These are phyloP conservation scores for Saccharomycopsis sp. DNA, from an alignment of 805 yeast species.

Conservation along the genomic window DNA sequence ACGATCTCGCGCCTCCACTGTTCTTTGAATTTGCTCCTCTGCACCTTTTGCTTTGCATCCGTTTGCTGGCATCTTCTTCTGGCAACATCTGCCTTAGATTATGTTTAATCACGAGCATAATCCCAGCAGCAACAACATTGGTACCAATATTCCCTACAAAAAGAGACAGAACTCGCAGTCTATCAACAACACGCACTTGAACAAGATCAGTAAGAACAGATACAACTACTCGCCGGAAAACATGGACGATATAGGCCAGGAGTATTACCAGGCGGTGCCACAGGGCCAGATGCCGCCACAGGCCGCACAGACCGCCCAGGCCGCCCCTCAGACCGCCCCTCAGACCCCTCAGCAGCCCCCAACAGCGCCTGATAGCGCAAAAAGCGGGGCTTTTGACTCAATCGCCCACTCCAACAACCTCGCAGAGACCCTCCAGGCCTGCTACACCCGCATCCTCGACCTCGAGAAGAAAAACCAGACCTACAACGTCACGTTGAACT, in stretches of 20 bases:
- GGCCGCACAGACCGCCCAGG: not conserved
- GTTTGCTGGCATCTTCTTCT: no score
- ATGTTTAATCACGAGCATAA: not conserved
- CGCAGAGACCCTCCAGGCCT: slow-evolving; percentile 21
- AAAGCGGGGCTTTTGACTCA: not conserved
- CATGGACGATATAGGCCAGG: not conserved
- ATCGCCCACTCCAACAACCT: slow-evolving; percentile 2
- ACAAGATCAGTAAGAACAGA: slow-evolving; percentile 7
- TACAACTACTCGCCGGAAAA: not conserved
- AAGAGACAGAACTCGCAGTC: slow-evolving; percentile 18
- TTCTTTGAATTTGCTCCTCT: no score
- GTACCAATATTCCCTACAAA: slow-evolving; percentile 2
- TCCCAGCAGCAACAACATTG: not conserved
- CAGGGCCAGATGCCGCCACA: not conserved
- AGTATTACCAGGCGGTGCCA: not conserved
- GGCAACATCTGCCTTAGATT: not conserved
- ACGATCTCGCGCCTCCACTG: no score
- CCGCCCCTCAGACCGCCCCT: not conserved
- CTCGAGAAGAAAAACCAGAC: slow-evolving; percentile 20
- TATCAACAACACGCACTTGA: slow-evolving; percentile 4
- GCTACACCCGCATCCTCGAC: slow-evolving; percentile 19
- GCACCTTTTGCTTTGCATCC: no score
- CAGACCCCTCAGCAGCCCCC: not conserved
- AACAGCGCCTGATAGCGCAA: slow-evolving; percentile 3
- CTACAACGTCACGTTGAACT: slow-evolving; percentile 16